phyloP scores from a whole-genome alignment of 495 filamentous ascomycete genomes.

The Neurospora sp. region DNA sequence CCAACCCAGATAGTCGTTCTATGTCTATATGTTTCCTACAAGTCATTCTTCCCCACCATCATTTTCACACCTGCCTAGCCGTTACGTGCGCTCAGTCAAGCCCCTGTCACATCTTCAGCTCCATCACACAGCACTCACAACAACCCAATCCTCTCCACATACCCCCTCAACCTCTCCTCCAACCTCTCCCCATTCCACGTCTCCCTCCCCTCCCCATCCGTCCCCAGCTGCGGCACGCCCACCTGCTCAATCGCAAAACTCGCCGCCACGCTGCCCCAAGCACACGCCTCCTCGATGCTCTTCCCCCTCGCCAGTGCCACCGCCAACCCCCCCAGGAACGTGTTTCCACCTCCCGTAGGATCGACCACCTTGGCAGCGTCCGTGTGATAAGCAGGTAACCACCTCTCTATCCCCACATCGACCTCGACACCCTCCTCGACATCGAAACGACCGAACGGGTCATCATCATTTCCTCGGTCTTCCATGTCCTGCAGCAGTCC shows the following conservation, averaged over 20 bases:
- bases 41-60: background rate
- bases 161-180: conserved; percentile 43
- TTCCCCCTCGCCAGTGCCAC: conserved; percentile 60
- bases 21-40: background rate
- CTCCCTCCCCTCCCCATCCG: conserved; percentile 46
- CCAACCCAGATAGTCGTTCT: background rate
- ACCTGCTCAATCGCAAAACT: conserved; percentile 94
- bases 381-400: conserved; percentile 46
- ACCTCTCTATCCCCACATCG: conserved; percentile 43
- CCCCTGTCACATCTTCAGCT: background rate
- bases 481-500: conserved; percentile 39
- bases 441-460: background rate
- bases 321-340: conserved; percentile 76
- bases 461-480: conserved; percentile 32
- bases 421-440: conserved; percentile 9
- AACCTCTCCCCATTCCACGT: conserved; percentile 65
- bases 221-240: conserved; percentile 58
- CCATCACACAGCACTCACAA: background rate
- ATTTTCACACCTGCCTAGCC: background rate
- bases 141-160: conserved; percentile 20
- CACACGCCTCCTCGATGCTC: conserved; percentile 56
- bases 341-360: conserved; percentile 93
- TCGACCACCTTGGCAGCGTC: conserved; percentile 53
- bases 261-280: conserved; percentile 74
- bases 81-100: background rate